Evolutionary conservation across 345 rosid genomes (phyloP).

Genomic region (Camelina hispida): DNA sequence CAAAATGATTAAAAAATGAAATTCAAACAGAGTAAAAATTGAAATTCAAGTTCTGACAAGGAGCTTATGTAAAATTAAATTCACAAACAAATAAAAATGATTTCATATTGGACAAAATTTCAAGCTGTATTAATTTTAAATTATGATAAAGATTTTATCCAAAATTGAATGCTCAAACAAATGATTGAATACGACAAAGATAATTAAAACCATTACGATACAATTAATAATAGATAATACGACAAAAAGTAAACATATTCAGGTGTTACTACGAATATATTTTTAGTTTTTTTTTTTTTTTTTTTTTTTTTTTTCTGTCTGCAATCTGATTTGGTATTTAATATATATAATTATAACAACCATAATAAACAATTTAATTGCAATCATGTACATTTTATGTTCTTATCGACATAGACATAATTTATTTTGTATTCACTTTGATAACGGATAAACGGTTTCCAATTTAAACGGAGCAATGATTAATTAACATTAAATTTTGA

Average conservation of each 20-base stretch:
- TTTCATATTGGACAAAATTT: too few relatives aligned
- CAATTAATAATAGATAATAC: not conserved
- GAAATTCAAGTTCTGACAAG: not conserved
- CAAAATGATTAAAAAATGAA: not conserved
- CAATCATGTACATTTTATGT: not conserved
- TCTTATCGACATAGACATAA: not conserved
- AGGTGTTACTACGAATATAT: not conserved
- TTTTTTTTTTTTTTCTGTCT: too few relatives aligned
- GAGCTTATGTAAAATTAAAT: not conserved
- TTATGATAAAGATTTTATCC: not conserved
- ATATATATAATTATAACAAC: not conserved
- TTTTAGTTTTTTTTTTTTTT: too few relatives aligned
- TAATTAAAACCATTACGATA: not conserved
- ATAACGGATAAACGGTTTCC: not conserved
- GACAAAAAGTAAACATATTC: not conserved
- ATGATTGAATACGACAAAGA: not conserved
- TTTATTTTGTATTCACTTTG: not conserved
- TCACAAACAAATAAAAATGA: not conserved
- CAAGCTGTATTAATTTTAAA: too few relatives aligned
- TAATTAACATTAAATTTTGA: not conserved
- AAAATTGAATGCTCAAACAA: not conserved
- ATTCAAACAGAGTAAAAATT: too few relatives aligned
- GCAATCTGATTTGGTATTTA: not conserved
- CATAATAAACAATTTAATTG: not conserved
- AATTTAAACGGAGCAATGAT: not conserved